These are phyloP conservation scores for Ceratocystis destructans DNA, from an alignment of 2,329 filamentous ascomycete genomes.

Conservation along the genomic window DNA sequence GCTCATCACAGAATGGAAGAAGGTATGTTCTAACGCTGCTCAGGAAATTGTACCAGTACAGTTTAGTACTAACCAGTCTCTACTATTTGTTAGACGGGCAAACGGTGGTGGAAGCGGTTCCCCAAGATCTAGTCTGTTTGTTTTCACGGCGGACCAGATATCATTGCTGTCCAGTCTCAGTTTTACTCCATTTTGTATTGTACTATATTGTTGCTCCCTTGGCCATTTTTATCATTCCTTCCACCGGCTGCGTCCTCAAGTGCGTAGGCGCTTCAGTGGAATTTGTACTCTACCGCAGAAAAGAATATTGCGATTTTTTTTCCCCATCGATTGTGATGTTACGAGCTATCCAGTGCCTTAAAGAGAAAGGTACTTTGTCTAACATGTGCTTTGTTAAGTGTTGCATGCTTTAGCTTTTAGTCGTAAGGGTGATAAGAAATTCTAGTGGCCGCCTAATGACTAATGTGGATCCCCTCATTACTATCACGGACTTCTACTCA, in stretches of 20 bases:
- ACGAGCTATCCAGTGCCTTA: no score
- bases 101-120: slow-evolving; percentile 26
- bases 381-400: background rate
- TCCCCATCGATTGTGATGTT: background rate
- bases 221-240: slow-evolving; percentile 15
- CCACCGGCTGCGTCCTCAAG: slow-evolving; percentile 5
- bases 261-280: slow-evolving; percentile 10
- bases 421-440: background rate
- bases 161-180: background rate
- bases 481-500: background rate
- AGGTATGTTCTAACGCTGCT: slow-evolving; percentile 41
- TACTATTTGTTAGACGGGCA: slow-evolving; percentile 13
- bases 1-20: slow-evolving; percentile 85
- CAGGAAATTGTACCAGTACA: background rate
- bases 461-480: slow-evolving; percentile 12
- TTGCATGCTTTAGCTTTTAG: background rate
- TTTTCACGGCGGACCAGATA: background rate
- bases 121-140: slow-evolving; percentile 34
- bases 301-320: slow-evolving; percentile 12
- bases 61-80: slow-evolving; percentile 4
- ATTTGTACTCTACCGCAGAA: slow-evolving; percentile 17
- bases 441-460: background rate
- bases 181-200: slow-evolving; percentile 10
- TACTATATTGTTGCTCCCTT: slow-evolving; percentile 18
- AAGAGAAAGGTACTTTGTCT: background rate